Evolutionary conservation across 768 basidiomycete genomes (phyloP).

Genomic region (Tephrocybe sp.): DNA sequence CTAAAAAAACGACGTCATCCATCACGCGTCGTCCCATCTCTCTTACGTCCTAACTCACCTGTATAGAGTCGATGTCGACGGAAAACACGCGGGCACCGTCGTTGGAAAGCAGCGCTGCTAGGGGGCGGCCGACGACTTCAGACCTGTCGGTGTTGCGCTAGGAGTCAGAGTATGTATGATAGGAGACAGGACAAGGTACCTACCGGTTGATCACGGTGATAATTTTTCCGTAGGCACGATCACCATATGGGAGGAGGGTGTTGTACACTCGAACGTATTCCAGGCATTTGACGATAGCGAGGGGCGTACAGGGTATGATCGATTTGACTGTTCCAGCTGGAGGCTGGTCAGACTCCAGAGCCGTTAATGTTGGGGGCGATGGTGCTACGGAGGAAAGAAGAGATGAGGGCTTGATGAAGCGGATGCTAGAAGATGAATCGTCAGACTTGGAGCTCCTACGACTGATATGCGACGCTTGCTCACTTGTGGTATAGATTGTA

Average conservation of each 20-base stretch:
- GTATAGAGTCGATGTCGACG: slow-evolving; percentile 92
- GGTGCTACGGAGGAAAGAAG: slow-evolving; percentile 52
- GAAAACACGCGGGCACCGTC: slow-evolving; percentile 96
- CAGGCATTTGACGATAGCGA: slow-evolving; percentile 94
- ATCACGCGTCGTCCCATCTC: background rate
- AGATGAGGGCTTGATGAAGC: slow-evolving; percentile 82
- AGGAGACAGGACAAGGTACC: slow-evolving; percentile 5
- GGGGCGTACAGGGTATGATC: slow-evolving; percentile 94
- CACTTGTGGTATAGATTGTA: slow-evolving; percentile 96
- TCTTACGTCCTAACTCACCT: slow-evolving; percentile 41
- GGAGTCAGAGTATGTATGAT: slow-evolving; percentile 7
- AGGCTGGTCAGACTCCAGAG: slow-evolving; percentile 55
- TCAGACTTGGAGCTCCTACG: slow-evolving; percentile 16
- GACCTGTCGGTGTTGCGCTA: slow-evolving; percentile 51
- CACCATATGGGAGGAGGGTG: slow-evolving; percentile 87
- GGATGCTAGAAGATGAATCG: slow-evolving; percentile 58
- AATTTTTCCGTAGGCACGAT: slow-evolving; percentile 90
- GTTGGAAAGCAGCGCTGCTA: slow-evolving; percentile 94
- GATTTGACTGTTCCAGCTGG: slow-evolving; percentile 91
- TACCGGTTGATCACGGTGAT: slow-evolving; percentile 94
- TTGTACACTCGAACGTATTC: slow-evolving; percentile 95
- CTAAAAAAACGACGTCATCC: slow-evolving; percentile 20
- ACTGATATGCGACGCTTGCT: background rate
- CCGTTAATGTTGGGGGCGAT: slow-evolving; percentile 27
- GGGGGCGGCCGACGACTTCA: slow-evolving; percentile 94